Conservation (phyloP, 129 eudicot genomes). For the Pulicaria dysenterica region DNA sequence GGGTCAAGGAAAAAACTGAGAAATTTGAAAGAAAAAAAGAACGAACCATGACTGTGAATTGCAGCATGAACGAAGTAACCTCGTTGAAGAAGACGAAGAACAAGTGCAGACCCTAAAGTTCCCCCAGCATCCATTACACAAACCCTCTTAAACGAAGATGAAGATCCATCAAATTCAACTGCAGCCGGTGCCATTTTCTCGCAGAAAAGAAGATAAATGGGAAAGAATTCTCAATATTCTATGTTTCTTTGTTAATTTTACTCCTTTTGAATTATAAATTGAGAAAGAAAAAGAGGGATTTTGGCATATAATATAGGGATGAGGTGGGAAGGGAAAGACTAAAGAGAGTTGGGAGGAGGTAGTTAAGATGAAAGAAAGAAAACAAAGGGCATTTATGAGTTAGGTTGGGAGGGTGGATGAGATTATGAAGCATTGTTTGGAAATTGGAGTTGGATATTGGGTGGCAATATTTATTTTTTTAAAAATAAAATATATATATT, state of each 20-base stretch:
- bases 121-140: conserved; percentile 85
- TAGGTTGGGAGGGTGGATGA: conserved; percentile 17
- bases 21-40: neutral
- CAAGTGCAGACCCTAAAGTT: conserved; percentile 57
- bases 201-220: neutral
- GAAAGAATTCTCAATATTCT: neutral
- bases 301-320: conserved; percentile 26
- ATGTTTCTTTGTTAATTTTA: neutral
- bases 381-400: conserved; percentile 13
- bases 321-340: neutral
- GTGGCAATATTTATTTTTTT: neutral
- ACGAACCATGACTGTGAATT: conserved; percentile 43
- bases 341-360: conserved; percentile 62
- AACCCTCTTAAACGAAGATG: conserved; percentile 41
- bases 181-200: conserved; percentile 33
- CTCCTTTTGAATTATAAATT: neutral
- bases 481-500: no score
- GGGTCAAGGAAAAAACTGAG: neutral
- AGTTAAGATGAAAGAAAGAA: conserved; percentile 33
- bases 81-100: conserved; percentile 52
- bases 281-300: conserved; percentile 2
- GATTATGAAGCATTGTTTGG: conserved; percentile 16
- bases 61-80: conserved; percentile 82
- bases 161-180: conserved; percentile 34
- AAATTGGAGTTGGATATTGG: no score